Conservation (phyloP, 1,284 basidiomycete genomes). For the Ganoderma lingzhi region DNA sequence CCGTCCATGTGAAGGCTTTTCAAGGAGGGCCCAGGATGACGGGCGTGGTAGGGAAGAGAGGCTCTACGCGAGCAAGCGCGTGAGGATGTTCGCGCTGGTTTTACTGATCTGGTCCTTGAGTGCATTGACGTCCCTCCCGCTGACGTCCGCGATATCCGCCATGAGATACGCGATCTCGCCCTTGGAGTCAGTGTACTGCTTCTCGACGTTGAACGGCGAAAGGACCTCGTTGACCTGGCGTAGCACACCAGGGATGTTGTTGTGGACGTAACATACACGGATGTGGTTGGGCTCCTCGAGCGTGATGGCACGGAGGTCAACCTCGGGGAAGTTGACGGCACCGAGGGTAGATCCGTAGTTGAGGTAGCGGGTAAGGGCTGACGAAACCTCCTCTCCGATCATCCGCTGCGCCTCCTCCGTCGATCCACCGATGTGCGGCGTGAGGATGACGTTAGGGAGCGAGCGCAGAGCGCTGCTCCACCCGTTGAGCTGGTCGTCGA, state of each 20-base stretch:
- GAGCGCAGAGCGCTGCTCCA: slow-evolving; percentile 82
- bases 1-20: slow-evolving; percentile 47
- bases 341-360: slow-evolving; percentile 92
- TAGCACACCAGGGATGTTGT: slow-evolving; percentile 97
- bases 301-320: slow-evolving; percentile 93
- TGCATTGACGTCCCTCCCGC: slow-evolving; percentile 81
- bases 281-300: slow-evolving; percentile 85
- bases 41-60: background rate
- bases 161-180: slow-evolving; percentile 95
- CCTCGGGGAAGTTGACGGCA: slow-evolving; percentile 99
- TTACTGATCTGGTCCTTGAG: slow-evolving; percentile 86
- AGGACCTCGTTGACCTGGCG: slow-evolving; percentile 94
- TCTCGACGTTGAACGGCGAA: slow-evolving; percentile 97
- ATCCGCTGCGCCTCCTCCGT: slow-evolving; percentile 99
- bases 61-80: slow-evolving; percentile 80
- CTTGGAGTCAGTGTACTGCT: slow-evolving; percentile 97
- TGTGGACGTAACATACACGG: slow-evolving; percentile 96
- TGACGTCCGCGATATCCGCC: slow-evolving; percentile 95
- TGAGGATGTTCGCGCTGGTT: slow-evolving; percentile 89
- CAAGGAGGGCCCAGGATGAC: background rate
- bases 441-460: slow-evolving; percentile 91
- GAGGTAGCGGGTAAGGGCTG: slow-evolving; percentile 89
- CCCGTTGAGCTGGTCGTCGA: slow-evolving; percentile 85
- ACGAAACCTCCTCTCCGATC: slow-evolving; percentile 96
- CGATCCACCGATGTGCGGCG: slow-evolving; percentile 98